Evolutionary conservation across 1,139 yeast genomes (phyloP), one percentile per base, ranked within the genome.

Genomic region (Blastobotrys malaysiensis): DNA sequence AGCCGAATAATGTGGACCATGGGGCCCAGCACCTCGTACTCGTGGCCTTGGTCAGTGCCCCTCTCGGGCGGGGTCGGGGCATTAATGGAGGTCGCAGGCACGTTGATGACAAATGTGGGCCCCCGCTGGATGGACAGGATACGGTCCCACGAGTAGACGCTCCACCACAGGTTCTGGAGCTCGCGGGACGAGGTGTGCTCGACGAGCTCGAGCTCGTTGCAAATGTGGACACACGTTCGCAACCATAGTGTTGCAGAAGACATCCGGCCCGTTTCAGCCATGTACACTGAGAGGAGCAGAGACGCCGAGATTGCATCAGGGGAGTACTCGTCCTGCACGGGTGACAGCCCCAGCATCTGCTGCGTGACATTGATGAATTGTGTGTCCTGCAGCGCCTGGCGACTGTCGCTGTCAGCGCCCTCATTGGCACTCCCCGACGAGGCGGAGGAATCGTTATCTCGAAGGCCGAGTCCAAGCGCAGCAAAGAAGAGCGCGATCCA

Each of bases 401-500:
- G 39, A 11, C 39, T 31, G 16, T 31, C 39, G n/a, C 39, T 31
- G 11, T 31, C 39, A 31, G 39, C 16, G 16, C 6, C 20, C 5
- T 48, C 43, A 9, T 22, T 27, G 9, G 7, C 11, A 2, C 11
- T 13, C 11, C 14, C 16, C 6, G 44, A 21, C 5, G 18, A 45
- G 13, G n/a, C n/a, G 4, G 19, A 31, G 21, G 48, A 48, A 27
- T 49, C 49, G 43, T 58, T 54, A 20, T 59, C 58, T 9, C 63
- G 59, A 9, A 58, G 59, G 4, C 67, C 69, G 16, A 63, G 57
- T 19, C 68, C 67, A 21, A 66, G 48, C 7, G 63, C 58, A 3
- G 61, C 50, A 45, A 59, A 63, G 39, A 66, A 58, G 13, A 57
- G 49, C 5, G 66, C 53, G 11, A 57, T 51, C 64, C 66, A 63